Evolutionary conservation across 1,139 yeast species (phyloP).

Genomic region (Yamadazyma sp.): DNA sequence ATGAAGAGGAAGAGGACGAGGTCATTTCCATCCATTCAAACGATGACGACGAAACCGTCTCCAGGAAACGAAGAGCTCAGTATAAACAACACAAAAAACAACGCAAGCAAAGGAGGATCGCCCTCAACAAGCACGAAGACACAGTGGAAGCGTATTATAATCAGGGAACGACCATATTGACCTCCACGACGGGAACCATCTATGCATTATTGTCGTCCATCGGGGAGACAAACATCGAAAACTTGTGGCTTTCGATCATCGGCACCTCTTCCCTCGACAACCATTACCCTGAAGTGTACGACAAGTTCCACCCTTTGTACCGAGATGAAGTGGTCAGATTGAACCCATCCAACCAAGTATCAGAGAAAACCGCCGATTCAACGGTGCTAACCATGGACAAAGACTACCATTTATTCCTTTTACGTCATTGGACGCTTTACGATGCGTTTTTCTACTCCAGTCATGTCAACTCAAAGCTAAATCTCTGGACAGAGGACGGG

Average conservation of each 20-base stretch:
- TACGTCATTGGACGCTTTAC: constrained; percentile 92
- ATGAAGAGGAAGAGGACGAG: constrained; percentile 53
- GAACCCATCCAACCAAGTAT: constrained; percentile 28
- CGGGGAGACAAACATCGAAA: constrained; percentile 58
- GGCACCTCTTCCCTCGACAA: constrained; percentile 85
- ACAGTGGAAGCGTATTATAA: constrained; percentile 69
- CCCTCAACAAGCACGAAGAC: constrained; percentile 54
- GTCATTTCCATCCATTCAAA: constrained; percentile 25
- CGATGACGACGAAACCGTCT: constrained; percentile 34
- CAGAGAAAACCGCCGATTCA: constrained; percentile 61
- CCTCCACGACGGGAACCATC: constrained; percentile 76
- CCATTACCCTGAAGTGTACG: constrained; percentile 75
- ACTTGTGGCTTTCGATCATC: constrained; percentile 83
- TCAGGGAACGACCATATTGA: constrained; percentile 76
- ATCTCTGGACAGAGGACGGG: constrained; percentile 92
- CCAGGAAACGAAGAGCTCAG: constrained; percentile 33
- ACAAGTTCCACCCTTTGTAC: constrained; percentile 67
- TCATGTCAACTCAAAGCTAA: constrained; percentile 83
- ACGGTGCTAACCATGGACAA: constrained; percentile 66
- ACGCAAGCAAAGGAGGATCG: constrained; percentile 31
- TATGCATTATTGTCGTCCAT: constrained; percentile 78
- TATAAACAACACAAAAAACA: constrained; percentile 25
- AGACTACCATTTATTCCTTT: constrained; percentile 81
- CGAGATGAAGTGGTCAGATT: constrained; percentile 83
- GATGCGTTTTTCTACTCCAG: constrained; percentile 89